phyloP scores from a whole-genome alignment of 1,284 basidiomycete species.

The Ceratobasidium sp. region DNA sequence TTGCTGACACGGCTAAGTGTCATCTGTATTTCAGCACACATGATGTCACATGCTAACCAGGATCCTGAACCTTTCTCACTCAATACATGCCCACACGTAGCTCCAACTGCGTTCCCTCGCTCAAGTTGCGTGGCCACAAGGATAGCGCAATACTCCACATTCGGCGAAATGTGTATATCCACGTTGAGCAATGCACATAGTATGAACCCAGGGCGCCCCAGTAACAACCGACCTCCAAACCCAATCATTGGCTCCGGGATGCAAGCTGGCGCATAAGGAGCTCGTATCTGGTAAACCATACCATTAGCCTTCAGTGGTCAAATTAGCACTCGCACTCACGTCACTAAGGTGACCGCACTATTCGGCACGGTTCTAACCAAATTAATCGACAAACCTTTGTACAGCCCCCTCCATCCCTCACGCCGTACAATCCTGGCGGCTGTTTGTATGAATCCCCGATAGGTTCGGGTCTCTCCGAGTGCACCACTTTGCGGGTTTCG shows the following conservation, averaged over 20 bases:
- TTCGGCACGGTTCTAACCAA: conserved; percentile 91
- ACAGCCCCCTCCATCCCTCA: conserved; percentile 86
- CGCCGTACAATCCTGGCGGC: conserved; percentile 73
- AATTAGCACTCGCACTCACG: conserved; percentile 64
- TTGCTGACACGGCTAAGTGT: no score
- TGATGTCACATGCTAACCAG: no score
- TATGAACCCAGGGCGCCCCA: no score
- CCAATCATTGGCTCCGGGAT: neutral
- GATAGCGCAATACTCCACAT: no score
- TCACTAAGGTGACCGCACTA: conserved; percentile 91
- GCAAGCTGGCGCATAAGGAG: conserved; percentile 55
- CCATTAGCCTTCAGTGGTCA: neutral
- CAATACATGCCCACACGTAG: no score
- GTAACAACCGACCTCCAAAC: no score
- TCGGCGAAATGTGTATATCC: no score
- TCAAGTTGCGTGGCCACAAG: no score
- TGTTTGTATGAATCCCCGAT: conserved; percentile 73
- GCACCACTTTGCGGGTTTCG: conserved; percentile 62
- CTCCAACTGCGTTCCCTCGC: no score
- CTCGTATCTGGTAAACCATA: conserved; percentile 52
- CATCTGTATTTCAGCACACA: no score
- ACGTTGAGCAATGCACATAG: no score
- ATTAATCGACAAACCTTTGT: conserved; percentile 90
- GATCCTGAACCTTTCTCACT: no score
- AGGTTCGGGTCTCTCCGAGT: conserved; percentile 44